phyloP scores from a whole-genome alignment of 139 green algal species.

The Chlorella sp. region DNA sequence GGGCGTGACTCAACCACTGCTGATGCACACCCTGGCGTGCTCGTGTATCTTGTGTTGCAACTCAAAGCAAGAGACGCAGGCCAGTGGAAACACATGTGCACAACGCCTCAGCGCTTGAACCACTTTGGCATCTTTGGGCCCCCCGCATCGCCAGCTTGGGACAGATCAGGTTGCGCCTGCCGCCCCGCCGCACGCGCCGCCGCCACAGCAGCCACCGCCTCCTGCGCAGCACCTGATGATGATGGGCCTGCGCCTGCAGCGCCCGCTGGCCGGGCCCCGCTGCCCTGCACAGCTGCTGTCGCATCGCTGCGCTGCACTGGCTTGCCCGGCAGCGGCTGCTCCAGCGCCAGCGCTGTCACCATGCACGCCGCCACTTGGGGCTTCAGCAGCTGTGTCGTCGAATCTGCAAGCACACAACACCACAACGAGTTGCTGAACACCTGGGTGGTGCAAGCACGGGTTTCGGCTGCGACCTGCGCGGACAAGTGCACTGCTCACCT shows the following conservation, averaged over 20 bases:
- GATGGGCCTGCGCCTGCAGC: not conserved
- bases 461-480: not conserved
- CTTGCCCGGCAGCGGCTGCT: not conserved
- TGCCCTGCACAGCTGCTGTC: not conserved
- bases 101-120: too few relatives aligned
- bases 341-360: not conserved
- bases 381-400: not conserved
- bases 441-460: not conserved
- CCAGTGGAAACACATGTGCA: too few relatives aligned
- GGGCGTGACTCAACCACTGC: too few relatives aligned
- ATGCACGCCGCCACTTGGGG: not conserved
- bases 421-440: not conserved
- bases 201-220: not conserved
- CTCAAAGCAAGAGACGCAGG: too few relatives aligned
- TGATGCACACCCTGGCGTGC: too few relatives aligned
- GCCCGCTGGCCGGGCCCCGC: not conserved
- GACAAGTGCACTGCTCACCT: not conserved
- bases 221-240: too few relatives aligned
- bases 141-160: not conserved
- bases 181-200: too few relatives aligned
- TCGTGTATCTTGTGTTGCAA: too few relatives aligned
- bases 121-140: not conserved
- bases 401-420: not conserved
- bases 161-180: too few relatives aligned
- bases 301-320: not conserved